Evolutionary conservation across 108 stramenopile species (phyloP).

Genomic region (Pelagomonas calceolata): DNA sequence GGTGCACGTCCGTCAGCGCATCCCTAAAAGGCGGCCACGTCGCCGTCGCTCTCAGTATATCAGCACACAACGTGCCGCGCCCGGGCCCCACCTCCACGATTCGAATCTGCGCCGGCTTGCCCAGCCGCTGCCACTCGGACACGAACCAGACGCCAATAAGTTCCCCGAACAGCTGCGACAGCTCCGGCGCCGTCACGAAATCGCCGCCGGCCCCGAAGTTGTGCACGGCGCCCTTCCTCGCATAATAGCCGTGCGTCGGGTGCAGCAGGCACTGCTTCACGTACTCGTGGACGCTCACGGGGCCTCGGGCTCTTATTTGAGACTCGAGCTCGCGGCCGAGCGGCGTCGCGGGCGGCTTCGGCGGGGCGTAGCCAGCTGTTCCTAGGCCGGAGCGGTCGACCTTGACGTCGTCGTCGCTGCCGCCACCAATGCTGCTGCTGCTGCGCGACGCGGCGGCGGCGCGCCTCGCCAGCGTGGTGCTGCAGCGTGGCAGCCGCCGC

Average conservation of each 20-base stretch:
- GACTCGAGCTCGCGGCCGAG: constrained; percentile 2
- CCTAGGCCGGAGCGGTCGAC: background rate
- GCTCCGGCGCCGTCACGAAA: constrained; percentile 94
- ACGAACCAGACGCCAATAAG: constrained; percentile 82
- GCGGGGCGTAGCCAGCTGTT: background rate
- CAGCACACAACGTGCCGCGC: constrained; percentile 83
- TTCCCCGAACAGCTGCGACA: constrained; percentile 92
- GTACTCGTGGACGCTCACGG: constrained; percentile 14
- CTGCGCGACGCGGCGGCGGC: too few species aligned
- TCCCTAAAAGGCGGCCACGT: constrained; percentile 44
- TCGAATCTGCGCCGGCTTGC: constrained; percentile 51
- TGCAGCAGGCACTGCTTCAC: constrained; percentile 25
- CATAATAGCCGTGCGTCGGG: constrained; percentile 47
- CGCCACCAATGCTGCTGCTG: too few species aligned
- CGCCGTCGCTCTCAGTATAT: constrained; percentile 58
- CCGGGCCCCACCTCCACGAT: constrained; percentile 90
- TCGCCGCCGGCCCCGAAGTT: constrained; percentile 76
- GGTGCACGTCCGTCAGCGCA: constrained; percentile 54
- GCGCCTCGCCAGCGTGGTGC: too few species aligned
- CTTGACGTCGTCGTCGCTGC: background rate
- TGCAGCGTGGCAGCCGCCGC: too few species aligned
- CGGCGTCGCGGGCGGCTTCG: background rate
- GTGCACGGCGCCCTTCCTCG: constrained; percentile 14
- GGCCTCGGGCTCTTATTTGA: constrained; percentile 5
- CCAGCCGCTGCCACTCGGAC: constrained; percentile 54